These are phyloP conservation scores for Luffa acutangula DNA, from an alignment of 306 rosid genomes.

Conservation along the genomic window DNA sequence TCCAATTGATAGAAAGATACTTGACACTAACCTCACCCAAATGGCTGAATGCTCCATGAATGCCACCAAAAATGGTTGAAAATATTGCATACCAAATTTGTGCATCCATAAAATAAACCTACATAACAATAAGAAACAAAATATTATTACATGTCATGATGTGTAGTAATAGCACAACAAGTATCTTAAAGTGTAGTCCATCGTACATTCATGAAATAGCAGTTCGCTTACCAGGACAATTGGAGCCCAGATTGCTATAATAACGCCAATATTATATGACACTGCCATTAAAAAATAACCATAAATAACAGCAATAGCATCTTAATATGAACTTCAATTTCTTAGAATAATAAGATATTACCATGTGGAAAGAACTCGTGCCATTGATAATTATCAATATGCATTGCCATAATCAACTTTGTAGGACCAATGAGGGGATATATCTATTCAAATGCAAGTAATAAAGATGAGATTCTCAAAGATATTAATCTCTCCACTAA, in stretches of 20 bases:
- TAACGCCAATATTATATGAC: conserved; percentile 42
- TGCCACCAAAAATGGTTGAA: conserved; percentile 88
- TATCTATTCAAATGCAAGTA: conserved; percentile 44
- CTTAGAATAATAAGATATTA: conserved; percentile 22
- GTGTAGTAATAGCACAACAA: conserved; percentile 18
- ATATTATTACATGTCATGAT: conserved; percentile 9
- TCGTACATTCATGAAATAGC: conserved; percentile 6
- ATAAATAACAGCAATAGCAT: conserved; percentile 14
- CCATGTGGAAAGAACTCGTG: conserved; percentile 93
- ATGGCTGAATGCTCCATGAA: conserved; percentile 92
- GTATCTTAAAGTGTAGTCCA: background rate
- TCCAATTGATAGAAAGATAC: background rate
- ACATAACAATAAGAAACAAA: conserved; percentile 18
- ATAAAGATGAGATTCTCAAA: conserved; percentile 2
- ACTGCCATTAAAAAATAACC: conserved; percentile 31
- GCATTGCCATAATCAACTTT: conserved; percentile 62
- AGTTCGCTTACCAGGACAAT: conserved; percentile 70
- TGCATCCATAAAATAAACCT: conserved; percentile 97
- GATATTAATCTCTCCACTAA: background rate
- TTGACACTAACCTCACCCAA: conserved; percentile 88
- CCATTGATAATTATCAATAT: conserved; percentile 72
- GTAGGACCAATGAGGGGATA: conserved; percentile 79
- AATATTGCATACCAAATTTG: conserved; percentile 99
- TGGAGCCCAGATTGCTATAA: conserved; percentile 92
- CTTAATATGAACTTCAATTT: background rate